Evolutionary conservation across 2,329 filamentous ascomycete species (phyloP).

Genomic region (Paracorniculantispora psalliotae): DNA sequence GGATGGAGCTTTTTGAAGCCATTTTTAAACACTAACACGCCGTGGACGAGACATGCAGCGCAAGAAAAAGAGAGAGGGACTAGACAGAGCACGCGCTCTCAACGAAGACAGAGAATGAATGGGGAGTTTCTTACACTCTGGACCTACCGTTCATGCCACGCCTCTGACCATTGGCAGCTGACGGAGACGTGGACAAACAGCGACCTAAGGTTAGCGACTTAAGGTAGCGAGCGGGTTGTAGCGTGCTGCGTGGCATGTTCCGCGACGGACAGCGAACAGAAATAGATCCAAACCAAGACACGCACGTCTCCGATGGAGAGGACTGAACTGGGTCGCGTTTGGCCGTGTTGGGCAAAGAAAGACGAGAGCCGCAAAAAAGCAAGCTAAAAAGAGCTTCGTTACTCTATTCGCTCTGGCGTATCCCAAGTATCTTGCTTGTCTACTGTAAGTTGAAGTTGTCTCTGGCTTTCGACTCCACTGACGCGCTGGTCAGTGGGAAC

Average conservation of each 20-base stretch:
- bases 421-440: too few species aligned
- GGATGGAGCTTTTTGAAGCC: not conserved
- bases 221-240: too few species aligned
- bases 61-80: too few species aligned
- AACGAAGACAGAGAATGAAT: not conserved
- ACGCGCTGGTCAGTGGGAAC: too few species aligned
- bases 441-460: too few species aligned
- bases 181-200: not conserved
- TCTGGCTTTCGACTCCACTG: not conserved
- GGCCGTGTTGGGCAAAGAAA: not conserved
- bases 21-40: not conserved
- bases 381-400: too few species aligned
- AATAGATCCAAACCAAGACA: not conserved
- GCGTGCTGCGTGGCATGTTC: not conserved
- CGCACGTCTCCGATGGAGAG: not conserved
- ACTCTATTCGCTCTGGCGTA: not conserved
- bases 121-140: too few species aligned
- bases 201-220: too few species aligned
- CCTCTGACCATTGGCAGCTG: not conserved
- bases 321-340: not conserved
- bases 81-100: not conserved
- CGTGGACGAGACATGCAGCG: not conserved
- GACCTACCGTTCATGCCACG: not conserved
- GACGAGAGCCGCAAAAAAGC: not conserved
- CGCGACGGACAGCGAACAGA: not conserved